Percentiles rank a stretch among this genome's conserved stretches.
Evolutionary conservation across 306 rosid genomes (phyloP).

Genomic region (Gynostemma pentaphyllum): DNA sequence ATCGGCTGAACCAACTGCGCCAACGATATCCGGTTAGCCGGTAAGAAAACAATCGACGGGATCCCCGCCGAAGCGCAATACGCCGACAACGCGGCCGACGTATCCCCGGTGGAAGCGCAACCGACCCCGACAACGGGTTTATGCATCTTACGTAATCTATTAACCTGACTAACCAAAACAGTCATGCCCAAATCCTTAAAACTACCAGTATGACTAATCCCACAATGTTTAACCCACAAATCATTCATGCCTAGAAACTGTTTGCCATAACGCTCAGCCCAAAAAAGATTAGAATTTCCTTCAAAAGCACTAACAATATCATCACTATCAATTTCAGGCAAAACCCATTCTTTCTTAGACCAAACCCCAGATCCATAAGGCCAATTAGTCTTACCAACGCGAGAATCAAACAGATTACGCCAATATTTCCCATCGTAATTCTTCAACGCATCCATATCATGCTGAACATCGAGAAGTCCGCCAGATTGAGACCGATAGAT

Average conservation of each 20-base stretch:
- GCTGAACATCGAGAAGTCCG: slow-evolving; percentile 67
- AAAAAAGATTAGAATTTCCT: slow-evolving; percentile 73
- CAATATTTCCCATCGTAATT: slow-evolving; percentile 59
- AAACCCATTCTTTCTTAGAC: slow-evolving; percentile 84
- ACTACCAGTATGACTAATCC: slow-evolving; percentile 72
- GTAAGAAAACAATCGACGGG: slow-evolving; percentile 66
- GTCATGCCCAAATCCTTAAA: slow-evolving; percentile 88
- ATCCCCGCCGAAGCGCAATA: slow-evolving; percentile 69
- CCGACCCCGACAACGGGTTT: slow-evolving; percentile 72
- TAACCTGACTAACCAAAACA: slow-evolving; percentile 77
- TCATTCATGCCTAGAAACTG: slow-evolving; percentile 58
- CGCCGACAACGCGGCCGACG: slow-evolving; percentile 70
- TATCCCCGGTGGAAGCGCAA: slow-evolving; percentile 76
- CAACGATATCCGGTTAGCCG: slow-evolving; percentile 48
- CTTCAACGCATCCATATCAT: slow-evolving; percentile 53
- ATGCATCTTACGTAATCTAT: slow-evolving; percentile 51
- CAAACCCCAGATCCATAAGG: slow-evolving; percentile 86
- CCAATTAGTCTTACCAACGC: slow-evolving; percentile 73
- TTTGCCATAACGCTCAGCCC: slow-evolving; percentile 89
- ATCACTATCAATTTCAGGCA: slow-evolving; percentile 60
- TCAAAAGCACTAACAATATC: slow-evolving; percentile 70
- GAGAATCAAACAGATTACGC: slow-evolving; percentile 70
- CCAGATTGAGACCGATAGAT: slow-evolving; percentile 68
- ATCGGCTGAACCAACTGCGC: slow-evolving; percentile 83
- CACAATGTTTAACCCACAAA: slow-evolving; percentile 85